Evolutionary conservation across 108 stramenopile genomes (phyloP).

Genomic region (Nitzschia palea): DNA sequence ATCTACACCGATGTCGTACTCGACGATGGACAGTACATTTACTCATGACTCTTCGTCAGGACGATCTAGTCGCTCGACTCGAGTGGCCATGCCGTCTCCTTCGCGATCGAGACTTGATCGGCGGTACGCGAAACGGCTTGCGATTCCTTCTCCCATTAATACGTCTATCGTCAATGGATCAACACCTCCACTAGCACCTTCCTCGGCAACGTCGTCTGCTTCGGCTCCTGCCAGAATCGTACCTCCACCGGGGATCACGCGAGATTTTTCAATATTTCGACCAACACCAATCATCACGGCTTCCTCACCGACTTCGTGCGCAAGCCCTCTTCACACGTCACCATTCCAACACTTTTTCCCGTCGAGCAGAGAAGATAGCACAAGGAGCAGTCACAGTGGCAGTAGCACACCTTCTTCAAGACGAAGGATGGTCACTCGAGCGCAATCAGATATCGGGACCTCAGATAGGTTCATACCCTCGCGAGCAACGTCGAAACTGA

Average conservation of each 20-base stretch:
- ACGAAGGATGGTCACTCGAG: neutral
- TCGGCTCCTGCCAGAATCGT: constrained; percentile 7
- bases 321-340: constrained; percentile 12
- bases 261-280: constrained; percentile 43
- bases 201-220: neutral
- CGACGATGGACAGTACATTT: constrained; percentile 3
- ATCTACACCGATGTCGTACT: constrained; percentile 20
- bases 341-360: constrained; percentile 8
- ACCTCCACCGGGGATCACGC: constrained; percentile 36
- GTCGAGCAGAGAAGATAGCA: constrained; percentile 2
- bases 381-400: constrained; percentile 7
- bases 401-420: constrained; percentile 9
- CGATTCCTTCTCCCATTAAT: constrained; percentile 8
- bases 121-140: constrained; percentile 53
- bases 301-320: neutral
- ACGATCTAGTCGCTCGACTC: constrained; percentile 1
- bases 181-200: neutral
- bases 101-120: constrained; percentile 49
- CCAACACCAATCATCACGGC: constrained; percentile 42
- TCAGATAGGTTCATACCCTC: constrained; percentile 87
- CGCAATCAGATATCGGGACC: constrained; percentile 19
- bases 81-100: constrained; percentile 44
- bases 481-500: constrained; percentile 61
- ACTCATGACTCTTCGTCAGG: constrained; percentile 5
- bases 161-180: neutral